Evolutionary conservation across 1,284 basidiomycete species (phyloP), one percentile per base, ranked within the genome.

Genomic region (Ustilago hordei): DNA sequence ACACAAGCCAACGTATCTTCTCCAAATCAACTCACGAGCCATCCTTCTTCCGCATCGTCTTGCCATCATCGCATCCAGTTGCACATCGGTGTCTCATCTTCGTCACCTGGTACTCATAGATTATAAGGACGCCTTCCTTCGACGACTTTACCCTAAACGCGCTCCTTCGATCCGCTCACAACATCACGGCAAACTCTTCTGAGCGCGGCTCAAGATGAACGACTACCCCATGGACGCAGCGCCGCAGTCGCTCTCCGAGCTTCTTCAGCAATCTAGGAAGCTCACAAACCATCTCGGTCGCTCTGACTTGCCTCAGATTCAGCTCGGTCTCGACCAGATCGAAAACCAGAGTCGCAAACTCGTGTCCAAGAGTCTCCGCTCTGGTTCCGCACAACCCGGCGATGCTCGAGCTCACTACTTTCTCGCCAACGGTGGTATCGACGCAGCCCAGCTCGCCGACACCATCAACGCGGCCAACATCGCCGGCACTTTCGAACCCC

Each of bases 321-420:
- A 93, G 74, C 91, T 96, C 55, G 93, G 93, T 4, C 89, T 97
- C 45, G 94, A 95, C 87, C 94, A 97, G 87, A 93, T 97, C 76
- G 94, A 97, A 85, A 91, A 92, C 0, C 93, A 95, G 87, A 80
- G 78, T 63, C 71, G 85, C 60, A 84, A 80, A 62, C 85, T 85
- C 60, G 78, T 76, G 36, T 77, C 77, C 61, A 81, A 83, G 62
- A 78, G 74, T 60, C 67, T 81, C 32, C 69, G 80, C n/a, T 65
- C 66, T 36, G 79, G 73, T 11, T 89, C 93, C 91, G 93, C 93
- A 86, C 84, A 92, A 88, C 48, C 43, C 35, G 75, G 64, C 2
- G 74, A 79, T 70, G 78, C 75, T 43, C 66, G 78, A 6, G 79
- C 77, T 45, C 73, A 86, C 78, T 85, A 87, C 86, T 89, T 96